Conservation (phyloP, 2,329 filamentous ascomycete genomes). For the Hypoxylon rubiginosum region DNA sequence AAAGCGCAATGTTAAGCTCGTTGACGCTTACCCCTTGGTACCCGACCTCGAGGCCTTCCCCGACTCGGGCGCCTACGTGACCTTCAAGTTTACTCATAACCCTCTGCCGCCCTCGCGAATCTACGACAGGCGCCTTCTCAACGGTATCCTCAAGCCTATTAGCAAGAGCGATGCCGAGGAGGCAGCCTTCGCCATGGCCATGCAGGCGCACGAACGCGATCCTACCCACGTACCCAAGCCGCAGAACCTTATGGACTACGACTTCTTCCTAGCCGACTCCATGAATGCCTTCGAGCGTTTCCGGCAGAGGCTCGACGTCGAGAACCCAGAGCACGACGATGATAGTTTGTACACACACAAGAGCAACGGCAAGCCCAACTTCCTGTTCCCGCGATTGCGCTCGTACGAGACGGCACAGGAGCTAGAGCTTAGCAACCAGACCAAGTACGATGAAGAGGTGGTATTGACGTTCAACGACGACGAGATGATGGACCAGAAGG, state of each 20-base stretch:
- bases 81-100: conserved; percentile 76
- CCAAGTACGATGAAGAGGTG: conserved; percentile 75
- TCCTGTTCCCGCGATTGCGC: conserved; percentile 72
- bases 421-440: conserved; percentile 67
- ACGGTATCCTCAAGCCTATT: conserved; percentile 72
- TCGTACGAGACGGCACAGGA: conserved; percentile 75
- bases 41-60: conserved; percentile 78
- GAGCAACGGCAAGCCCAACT: conserved; percentile 62
- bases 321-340: conserved; percentile 67
- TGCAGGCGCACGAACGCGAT: conserved; percentile 69
- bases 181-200: conserved; percentile 62
- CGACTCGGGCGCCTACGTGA: conserved; percentile 77
- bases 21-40: conserved; percentile 72
- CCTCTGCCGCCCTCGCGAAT: conserved; percentile 66
- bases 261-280: conserved; percentile 72
- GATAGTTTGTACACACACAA: conserved; percentile 68
- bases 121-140: conserved; percentile 73
- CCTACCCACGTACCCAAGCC: conserved; percentile 69
- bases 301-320: conserved; percentile 71
- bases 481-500: conserved; percentile 63
- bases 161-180: conserved; percentile 68
- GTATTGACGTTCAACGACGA: conserved; percentile 71
- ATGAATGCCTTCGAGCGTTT: conserved; percentile 65
- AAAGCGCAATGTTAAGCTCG: conserved; percentile 69
- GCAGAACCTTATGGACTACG: conserved; percentile 72